Evolutionary conservation across 129 eudicot species (phyloP).

Genomic region (Logfia minima): DNA sequence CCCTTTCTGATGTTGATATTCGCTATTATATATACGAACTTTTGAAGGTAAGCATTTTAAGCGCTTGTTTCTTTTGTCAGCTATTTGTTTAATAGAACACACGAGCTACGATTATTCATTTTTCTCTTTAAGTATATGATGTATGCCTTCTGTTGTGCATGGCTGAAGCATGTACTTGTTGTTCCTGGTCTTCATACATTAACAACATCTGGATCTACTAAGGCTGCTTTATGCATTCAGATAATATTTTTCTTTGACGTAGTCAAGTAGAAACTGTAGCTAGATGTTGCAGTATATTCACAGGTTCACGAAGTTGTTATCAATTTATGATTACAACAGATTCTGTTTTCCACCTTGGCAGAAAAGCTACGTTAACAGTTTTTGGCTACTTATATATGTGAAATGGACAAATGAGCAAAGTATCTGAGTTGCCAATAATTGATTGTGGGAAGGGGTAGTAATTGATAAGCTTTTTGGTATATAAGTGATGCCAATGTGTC

Average conservation of each 20-base stretch:
- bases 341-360: not conserved
- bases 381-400: not conserved
- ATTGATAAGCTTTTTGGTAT: not conserved
- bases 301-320: not conserved
- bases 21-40: constrained; percentile 90
- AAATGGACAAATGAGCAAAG: not conserved
- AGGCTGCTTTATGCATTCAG: not conserved
- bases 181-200: not conserved
- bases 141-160: not conserved
- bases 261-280: not conserved
- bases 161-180: not conserved
- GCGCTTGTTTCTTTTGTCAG: not conserved
- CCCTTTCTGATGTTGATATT: constrained; percentile 83
- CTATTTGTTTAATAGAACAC: not conserved
- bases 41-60: constrained; percentile 55
- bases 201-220: not conserved
- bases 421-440: not conserved
- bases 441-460: not conserved
- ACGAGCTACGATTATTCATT: not conserved
- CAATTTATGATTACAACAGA: not conserved
- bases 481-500: not conserved
- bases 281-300: not conserved
- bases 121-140: not conserved
- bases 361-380: not conserved
- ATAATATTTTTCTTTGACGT: not conserved